Evolutionary conservation across 1,284 basidiomycete genomes (phyloP).

Genomic region (Mycena sp.): DNA sequence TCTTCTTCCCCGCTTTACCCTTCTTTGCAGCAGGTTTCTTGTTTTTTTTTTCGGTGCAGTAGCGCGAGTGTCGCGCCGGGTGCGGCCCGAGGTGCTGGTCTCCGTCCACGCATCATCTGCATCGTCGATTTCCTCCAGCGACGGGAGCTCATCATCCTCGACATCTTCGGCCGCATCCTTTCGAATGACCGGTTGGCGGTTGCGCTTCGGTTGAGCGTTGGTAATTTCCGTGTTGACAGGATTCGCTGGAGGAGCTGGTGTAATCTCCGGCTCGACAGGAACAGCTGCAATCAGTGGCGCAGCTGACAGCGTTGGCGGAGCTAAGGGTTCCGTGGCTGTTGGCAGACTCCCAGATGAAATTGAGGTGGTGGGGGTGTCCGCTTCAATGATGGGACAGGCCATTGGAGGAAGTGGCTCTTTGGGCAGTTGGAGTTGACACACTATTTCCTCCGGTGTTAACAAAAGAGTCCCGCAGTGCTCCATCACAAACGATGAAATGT

Average conservation of each 20-base stretch:
- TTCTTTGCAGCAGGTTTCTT: too few species aligned
- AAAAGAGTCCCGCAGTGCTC: too few species aligned
- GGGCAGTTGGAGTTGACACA: too few species aligned
- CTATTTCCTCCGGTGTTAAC: too few species aligned
- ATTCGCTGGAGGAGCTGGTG: not conserved
- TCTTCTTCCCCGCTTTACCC: too few species aligned
- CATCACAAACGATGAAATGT: conserved; percentile 2
- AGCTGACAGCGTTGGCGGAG: not conserved
- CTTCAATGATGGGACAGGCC: not conserved
- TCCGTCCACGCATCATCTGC: too few species aligned
- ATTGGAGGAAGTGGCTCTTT: not conserved
- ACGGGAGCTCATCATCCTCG: too few species aligned
- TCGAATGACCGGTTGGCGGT: not conserved
- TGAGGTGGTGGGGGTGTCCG: not conserved
- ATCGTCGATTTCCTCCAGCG: too few species aligned
- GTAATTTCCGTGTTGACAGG: not conserved
- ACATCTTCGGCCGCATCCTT: not conserved
- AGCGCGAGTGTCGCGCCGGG: too few species aligned
- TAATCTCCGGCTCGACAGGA: not conserved
- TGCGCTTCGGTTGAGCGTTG: not conserved
- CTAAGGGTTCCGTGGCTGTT: not conserved
- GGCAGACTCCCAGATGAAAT: not conserved
- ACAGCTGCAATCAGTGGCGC: not conserved
- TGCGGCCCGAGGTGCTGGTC: too few species aligned
- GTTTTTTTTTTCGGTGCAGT: too few species aligned